A percentile compares a stretch with the other conserved stretches of the same genome.
Conservation (phyloP, 768 basidiomycete species). For the Tephrocybe rancida region DNA sequence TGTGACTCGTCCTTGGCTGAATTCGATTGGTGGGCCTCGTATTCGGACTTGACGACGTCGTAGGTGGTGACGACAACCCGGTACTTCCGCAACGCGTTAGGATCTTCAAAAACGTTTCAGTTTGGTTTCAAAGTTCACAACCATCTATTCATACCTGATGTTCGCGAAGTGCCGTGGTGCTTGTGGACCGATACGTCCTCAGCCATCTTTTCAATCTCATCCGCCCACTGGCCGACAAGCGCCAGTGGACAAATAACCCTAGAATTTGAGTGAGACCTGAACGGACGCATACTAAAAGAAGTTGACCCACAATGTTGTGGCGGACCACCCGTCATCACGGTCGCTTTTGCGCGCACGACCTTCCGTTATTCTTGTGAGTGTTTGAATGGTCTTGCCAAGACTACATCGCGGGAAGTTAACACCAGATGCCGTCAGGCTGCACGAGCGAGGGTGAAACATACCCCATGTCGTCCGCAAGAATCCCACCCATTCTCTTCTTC, state of each 20-base stretch:
- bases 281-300: not conserved
- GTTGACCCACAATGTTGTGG: slow-evolving; percentile 64
- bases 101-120: slow-evolving; percentile 44
- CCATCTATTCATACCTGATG: slow-evolving; percentile 52
- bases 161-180: slow-evolving; percentile 81
- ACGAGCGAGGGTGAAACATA: slow-evolving; percentile 27
- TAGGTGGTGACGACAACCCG: slow-evolving; percentile 91
- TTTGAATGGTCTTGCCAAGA: slow-evolving; percentile 91
- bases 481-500: slow-evolving; percentile 81
- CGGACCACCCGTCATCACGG: slow-evolving; percentile 69
- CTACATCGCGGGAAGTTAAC: slow-evolving; percentile 33
- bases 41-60: slow-evolving; percentile 80
- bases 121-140: not conserved
- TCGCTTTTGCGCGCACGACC: slow-evolving; percentile 73
- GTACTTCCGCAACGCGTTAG: slow-evolving; percentile 47
- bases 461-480: slow-evolving; percentile 94
- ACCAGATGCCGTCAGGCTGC: not conserved
- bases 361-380: slow-evolving; percentile 84
- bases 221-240: slow-evolving; percentile 89
- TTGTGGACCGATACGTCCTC: slow-evolving; percentile 68
- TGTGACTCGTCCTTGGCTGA: slow-evolving; percentile 57
- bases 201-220: slow-evolving; percentile 78
- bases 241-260: slow-evolving; percentile 90
- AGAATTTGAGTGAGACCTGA: slow-evolving; percentile 7
- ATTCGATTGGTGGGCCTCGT: slow-evolving; percentile 49